Percentiles rank a stretch among this genome's conserved stretches.
Conservation (phyloP, 108 stramenopile genomes). For the Conticribra guillardii region DNA sequence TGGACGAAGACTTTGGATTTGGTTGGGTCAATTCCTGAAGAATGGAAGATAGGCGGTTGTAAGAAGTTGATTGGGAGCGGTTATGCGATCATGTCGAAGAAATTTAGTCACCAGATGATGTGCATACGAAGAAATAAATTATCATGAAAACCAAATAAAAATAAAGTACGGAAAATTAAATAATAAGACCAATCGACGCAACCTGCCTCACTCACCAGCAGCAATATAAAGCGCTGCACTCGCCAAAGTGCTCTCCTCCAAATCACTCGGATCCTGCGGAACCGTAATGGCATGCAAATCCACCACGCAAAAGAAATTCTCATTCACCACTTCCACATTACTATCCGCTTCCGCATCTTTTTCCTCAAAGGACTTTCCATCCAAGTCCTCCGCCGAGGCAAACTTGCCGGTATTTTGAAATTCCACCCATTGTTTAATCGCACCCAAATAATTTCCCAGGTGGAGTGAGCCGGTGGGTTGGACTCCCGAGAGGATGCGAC, state of each 20-base stretch:
- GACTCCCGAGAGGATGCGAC: constrained; percentile 94
- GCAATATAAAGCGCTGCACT: constrained; percentile 92
- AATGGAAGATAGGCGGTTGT: no score
- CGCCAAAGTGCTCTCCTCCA: constrained; percentile 81
- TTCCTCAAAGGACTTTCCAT: constrained; percentile 48
- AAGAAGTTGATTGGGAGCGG: constrained; percentile 1
- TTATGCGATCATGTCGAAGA: no score
- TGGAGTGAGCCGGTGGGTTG: constrained; percentile 98
- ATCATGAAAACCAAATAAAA: constrained; percentile 5
- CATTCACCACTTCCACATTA: constrained; percentile 63
- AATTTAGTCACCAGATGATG: no score
- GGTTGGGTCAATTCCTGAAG: constrained; percentile 90
- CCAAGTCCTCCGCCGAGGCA: constrained; percentile 48
- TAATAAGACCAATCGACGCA: neutral
- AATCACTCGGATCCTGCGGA: constrained; percentile 91
- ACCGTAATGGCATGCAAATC: constrained; percentile 99
- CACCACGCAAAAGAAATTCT: constrained; percentile 97
- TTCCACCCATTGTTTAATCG: constrained; percentile 96
- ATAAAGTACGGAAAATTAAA: constrained; percentile 3
- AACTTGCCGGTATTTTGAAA: constrained; percentile 85
- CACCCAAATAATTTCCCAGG: constrained; percentile 98
- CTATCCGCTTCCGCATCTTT: constrained; percentile 21
- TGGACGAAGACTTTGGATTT: constrained; percentile 93
- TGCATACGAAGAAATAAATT: neutral
- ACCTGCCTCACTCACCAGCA: constrained; percentile 61